phyloP scores from a whole-genome alignment of 148 eudicot genomes.

The Amaranthus palmeri region DNA sequence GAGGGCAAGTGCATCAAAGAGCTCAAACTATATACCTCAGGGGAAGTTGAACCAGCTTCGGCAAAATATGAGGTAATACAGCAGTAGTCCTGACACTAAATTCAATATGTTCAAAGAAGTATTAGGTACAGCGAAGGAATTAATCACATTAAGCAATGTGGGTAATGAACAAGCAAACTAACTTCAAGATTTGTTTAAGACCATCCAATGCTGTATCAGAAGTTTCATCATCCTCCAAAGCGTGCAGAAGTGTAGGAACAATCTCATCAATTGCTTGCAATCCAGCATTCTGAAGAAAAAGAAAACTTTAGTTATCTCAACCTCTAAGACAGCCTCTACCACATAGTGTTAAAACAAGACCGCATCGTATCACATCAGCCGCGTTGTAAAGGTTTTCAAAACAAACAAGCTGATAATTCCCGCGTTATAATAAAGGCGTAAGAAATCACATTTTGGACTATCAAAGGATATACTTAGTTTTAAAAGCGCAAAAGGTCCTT shows the following conservation, averaged over 20 bases:
- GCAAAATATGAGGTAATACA: conserved; percentile 94
- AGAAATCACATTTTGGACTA: too few species aligned
- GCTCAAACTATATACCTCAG: conserved; percentile 46
- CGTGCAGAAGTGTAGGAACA: conserved; percentile 94
- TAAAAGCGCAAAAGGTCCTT: too few species aligned
- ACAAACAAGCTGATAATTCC: too few species aligned
- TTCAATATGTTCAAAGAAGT: neutral
- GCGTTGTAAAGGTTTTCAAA: too few species aligned
- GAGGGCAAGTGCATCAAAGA: neutral
- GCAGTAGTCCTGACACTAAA: conserved; percentile 89
- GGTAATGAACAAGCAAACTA: conserved; percentile 9
- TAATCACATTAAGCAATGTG: neutral
- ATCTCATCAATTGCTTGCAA: conserved; percentile 99
- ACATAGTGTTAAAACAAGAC: too few species aligned
- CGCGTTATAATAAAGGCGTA: too few species aligned
- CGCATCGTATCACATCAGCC: too few species aligned
- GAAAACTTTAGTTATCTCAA: conserved; percentile 8
- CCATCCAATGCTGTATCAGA: conserved; percentile 98
- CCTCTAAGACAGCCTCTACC: neutral
- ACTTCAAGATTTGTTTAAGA: conserved; percentile 95
- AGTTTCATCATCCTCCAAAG: conserved; percentile 85
- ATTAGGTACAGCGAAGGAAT: conserved; percentile 18
- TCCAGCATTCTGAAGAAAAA: conserved; percentile 80
- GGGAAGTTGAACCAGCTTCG: conserved; percentile 91
- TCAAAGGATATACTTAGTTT: too few species aligned